Conservation (phyloP, 768 basidiomycete genomes). For the Boletus vermiculosoides region DNA sequence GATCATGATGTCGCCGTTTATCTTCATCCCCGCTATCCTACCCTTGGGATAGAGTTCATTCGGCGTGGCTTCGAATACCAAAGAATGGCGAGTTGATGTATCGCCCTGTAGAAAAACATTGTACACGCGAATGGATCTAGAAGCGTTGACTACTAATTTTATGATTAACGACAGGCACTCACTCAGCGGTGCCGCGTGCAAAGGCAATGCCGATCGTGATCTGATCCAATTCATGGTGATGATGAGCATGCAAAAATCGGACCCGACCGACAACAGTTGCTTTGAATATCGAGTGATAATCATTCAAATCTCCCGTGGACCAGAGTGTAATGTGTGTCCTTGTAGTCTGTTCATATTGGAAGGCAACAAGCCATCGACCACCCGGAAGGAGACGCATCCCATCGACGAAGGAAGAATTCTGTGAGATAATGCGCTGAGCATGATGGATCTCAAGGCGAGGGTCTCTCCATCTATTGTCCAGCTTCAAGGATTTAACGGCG, state of each 20-base stretch:
- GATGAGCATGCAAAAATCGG: slow-evolving; percentile 36
- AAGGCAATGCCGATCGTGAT: slow-evolving; percentile 23
- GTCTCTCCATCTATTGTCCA: slow-evolving; percentile 52
- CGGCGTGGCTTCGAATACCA: slow-evolving; percentile 20
- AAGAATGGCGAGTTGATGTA: neutral
- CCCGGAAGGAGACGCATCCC: slow-evolving; percentile 48
- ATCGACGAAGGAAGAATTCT: slow-evolving; percentile 39
- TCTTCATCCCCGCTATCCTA: slow-evolving; percentile 20
- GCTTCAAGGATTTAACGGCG: slow-evolving; percentile 43
- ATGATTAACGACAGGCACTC: neutral
- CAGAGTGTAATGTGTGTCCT: slow-evolving; percentile 45
- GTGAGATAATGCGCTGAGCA: slow-evolving; percentile 36
- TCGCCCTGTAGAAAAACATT: slow-evolving; percentile 14
- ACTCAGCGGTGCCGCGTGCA: slow-evolving; percentile 18
- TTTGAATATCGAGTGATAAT: slow-evolving; percentile 28
- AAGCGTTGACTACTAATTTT: neutral
- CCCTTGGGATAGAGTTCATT: slow-evolving; percentile 16
- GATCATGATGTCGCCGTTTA: slow-evolving; percentile 23
- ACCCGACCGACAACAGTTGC: slow-evolving; percentile 31
- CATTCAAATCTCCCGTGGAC: slow-evolving; percentile 35
- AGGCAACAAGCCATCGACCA: slow-evolving; percentile 48
- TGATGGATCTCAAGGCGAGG: slow-evolving; percentile 35
- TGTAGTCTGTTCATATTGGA: slow-evolving; percentile 35
- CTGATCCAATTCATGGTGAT: slow-evolving; percentile 18
- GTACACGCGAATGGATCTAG: slow-evolving; percentile 27